Conservation (phyloP, 768 basidiomycete genomes). For the Lactarius trivialis region DNA sequence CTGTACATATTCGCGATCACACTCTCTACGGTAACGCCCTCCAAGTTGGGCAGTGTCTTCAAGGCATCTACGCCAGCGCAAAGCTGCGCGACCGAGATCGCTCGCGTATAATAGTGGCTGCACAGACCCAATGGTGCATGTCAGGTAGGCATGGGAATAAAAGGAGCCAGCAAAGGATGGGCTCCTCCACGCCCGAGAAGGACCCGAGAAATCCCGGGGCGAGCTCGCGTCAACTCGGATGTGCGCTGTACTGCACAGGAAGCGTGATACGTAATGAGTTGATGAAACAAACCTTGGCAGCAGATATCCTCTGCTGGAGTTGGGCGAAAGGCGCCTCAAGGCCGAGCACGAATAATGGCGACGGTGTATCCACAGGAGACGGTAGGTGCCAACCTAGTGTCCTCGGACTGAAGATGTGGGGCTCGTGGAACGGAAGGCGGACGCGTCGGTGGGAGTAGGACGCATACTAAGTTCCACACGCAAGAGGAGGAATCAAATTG, state of each 20-base stretch:
- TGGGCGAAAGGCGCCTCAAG: neutral
- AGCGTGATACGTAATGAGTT: neutral
- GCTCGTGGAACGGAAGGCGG: too few species aligned
- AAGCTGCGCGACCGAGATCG: neutral
- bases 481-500: too few species aligned
- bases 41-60: neutral
- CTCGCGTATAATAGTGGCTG: neutral
- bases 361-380: neutral
- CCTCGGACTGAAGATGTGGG: neutral
- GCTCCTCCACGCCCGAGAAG: neutral
- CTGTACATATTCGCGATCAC: neutral
- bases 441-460: too few species aligned
- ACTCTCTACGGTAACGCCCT: neutral
- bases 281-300: neutral
- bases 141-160: neutral
- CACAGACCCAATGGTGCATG: neutral
- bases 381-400: neutral
- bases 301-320: neutral
- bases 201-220: neutral
- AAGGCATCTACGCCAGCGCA: neutral
- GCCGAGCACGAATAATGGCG: neutral
- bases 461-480: too few species aligned
- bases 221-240: too few species aligned
- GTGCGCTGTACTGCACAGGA: too few species aligned
- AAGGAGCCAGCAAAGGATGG: neutral